phyloP scores from a whole-genome alignment of 2,329 filamentous ascomycete genomes.

The Xylaria sp. region DNA sequence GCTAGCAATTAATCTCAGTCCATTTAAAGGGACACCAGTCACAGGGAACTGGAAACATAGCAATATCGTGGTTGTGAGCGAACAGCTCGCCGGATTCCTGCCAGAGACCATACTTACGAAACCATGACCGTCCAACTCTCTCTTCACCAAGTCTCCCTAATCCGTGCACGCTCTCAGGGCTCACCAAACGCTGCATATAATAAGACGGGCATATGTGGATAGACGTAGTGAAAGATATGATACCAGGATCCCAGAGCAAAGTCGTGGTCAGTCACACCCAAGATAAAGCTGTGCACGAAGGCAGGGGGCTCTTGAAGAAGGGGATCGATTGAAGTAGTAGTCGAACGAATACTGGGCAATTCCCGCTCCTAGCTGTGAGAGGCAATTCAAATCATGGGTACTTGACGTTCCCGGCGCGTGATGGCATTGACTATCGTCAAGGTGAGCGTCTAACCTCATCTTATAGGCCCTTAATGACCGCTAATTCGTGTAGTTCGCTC shows the following conservation, averaged over 20 bases:
- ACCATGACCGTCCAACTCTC: too few relatives aligned
- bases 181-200: too few relatives aligned
- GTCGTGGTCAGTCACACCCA: slow-evolving; percentile 20
- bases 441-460: not conserved
- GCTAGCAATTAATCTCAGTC: not conserved
- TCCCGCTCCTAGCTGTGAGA: slow-evolving; percentile 7
- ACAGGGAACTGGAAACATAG: too few relatives aligned
- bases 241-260: slow-evolving; percentile 18
- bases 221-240: slow-evolving; percentile 21
- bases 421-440: not conserved
- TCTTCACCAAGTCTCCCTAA: too few relatives aligned
- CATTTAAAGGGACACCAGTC: not conserved
- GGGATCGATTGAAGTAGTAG: not conserved
- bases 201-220: not conserved
- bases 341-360: too few relatives aligned
- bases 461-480: not conserved
- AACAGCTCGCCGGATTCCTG: too few relatives aligned
- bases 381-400: not conserved
- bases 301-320: slow-evolving; percentile 12
- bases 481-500: not conserved
- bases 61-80: too few relatives aligned
- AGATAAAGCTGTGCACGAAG: slow-evolving; percentile 18
- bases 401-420: too few relatives aligned
- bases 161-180: too few relatives aligned
- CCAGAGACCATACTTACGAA: too few relatives aligned